These are phyloP conservation scores for Boeremia lycopersici DNA, from an alignment of 2,329 filamentous ascomycete species.

Conservation along the genomic window DNA sequence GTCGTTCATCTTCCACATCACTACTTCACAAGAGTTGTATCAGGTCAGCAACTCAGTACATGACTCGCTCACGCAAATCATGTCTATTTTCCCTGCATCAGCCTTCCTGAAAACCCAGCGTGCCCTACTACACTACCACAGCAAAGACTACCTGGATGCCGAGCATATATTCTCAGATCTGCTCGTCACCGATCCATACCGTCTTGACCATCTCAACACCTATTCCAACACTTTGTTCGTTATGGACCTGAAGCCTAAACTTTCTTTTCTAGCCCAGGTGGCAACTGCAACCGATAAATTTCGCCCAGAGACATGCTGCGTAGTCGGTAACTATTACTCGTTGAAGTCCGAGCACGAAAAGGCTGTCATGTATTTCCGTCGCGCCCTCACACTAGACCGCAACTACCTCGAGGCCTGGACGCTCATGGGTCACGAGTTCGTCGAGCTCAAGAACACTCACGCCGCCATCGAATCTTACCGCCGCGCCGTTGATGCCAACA, in stretches of 20 bases:
- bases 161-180: constrained; percentile 71
- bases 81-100: constrained; percentile 83
- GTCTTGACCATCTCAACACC: constrained; percentile 89
- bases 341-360: constrained; percentile 95
- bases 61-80: constrained; percentile 75
- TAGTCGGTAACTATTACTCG: constrained; percentile 97
- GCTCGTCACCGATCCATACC: constrained; percentile 67
- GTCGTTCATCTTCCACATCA: constrained; percentile 90
- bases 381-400: constrained; percentile 87
- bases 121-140: constrained; percentile 87
- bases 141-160: constrained; percentile 74
- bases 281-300: constrained; percentile 94
- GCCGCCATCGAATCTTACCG: constrained; percentile 97
- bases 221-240: constrained; percentile 99
- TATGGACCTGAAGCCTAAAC: constrained; percentile 81
- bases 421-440: constrained; percentile 97
- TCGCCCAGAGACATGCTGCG: constrained; percentile 93
- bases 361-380: constrained; percentile 95
- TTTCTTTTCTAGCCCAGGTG: constrained; percentile 90
- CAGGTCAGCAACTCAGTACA: constrained; percentile 79
- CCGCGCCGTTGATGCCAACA: constrained; percentile 92
- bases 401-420: constrained; percentile 96
- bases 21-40: constrained; percentile 90
- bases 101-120: constrained; percentile 90
- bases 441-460: constrained; percentile 98